Evolutionary conservation across 2,329 filamentous ascomycete species (phyloP), one percentile per base, ranked within the genome.

Genomic region (Cytospora paraplurivora): DNA sequence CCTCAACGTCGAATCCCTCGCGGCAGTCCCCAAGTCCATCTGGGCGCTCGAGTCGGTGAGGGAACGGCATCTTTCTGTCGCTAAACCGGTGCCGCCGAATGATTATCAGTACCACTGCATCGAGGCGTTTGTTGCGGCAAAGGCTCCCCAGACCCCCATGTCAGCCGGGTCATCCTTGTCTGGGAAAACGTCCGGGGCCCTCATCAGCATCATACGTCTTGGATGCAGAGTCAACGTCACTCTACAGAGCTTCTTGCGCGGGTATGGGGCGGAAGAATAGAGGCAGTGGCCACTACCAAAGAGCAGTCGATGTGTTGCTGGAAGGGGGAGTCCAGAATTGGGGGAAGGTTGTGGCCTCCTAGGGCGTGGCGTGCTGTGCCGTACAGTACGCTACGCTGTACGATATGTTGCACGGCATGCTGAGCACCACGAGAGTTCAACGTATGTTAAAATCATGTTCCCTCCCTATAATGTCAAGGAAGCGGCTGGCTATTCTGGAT

Each of bases 21-120:
- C 59, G 51, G 59, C 51, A 61, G 59, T 61, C 37, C 15, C 54
- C 41, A 52, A 49, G 49, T 21, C n/a, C 44, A 49, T 17, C 19
- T 21, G 44, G n/a, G 44, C 44, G 21, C 8, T 21, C n/a, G 44
- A 55, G 38, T 54, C 59, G 59, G 59, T 61, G 59, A 55, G 58
- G 19, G 13, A 56, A 27, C 32, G 4, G 12, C 27, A 10, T 7
- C 33, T 19, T 19, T 19, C 51, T 4, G 27, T 17, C 10, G 32
- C 15, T 53, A 49, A 49, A 27, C 33, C 17, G 47, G 38, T 56
- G 27, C 38, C 51, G 59, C 37, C 62, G 37, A 32, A 35, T 33
- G 49, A 54, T 21, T 27, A 47, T 21, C 44, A 17, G 17, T 21
- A n/a, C 11, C 19, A 54, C 50, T 54, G 12, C 35, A 54, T 52